A percentile compares a stretch with the other conserved stretches of the same genome.
These are phyloP conservation scores for Saccharum spontaneum DNA, from an alignment of 176 grass and related monocot genomes.

Conservation along the genomic window DNA sequence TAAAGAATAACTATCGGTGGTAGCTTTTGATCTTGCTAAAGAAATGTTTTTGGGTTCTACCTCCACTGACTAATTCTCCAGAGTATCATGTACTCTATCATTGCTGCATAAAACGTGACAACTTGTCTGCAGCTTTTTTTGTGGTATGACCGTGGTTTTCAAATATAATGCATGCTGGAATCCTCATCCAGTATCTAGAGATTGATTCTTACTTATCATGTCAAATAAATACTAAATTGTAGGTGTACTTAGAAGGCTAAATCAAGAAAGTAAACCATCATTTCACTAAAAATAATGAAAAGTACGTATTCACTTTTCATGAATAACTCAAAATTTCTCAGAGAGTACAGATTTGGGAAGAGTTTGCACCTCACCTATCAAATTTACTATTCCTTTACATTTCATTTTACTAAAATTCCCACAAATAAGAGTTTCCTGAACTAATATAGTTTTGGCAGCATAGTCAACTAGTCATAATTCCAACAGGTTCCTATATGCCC, in stretches of 20 bases:
- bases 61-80: slow-evolving; percentile 4
- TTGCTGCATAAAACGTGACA: background rate
- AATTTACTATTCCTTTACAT: too few species aligned
- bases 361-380: background rate
- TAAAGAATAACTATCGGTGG: background rate
- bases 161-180: background rate
- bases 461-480: background rate
- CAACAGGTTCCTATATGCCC: background rate
- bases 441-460: background rate
- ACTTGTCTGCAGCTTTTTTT: background rate
- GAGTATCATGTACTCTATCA: background rate
- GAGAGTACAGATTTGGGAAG: background rate
- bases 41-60: background rate
- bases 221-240: background rate
- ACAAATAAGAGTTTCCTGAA: background rate
- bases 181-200: background rate
- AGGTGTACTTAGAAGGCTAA: background rate
- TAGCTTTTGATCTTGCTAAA: background rate
- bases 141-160: background rate
- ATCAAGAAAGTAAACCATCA: background rate
- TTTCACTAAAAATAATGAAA: background rate
- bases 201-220: slow-evolving; percentile 11
- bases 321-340: background rate
- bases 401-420: too few species aligned
- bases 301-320: background rate